These are phyloP conservation scores for Biscogniauxia sp. DNA, from an alignment of 2,329 filamentous ascomycete species.

Conservation along the genomic window DNA sequence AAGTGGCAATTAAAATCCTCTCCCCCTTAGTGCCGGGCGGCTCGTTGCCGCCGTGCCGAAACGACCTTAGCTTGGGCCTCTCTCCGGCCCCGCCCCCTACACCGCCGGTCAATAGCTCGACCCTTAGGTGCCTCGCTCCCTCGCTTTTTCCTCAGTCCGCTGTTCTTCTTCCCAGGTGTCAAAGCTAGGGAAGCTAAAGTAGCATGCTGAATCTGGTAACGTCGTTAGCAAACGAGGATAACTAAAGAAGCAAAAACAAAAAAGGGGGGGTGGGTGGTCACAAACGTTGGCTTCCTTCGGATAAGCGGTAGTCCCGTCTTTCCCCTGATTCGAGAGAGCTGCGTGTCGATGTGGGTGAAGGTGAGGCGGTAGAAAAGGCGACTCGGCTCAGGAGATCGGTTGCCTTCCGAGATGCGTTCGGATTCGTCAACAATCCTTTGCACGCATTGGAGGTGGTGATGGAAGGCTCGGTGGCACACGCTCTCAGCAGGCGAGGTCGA, in stretches of 20 bases:
- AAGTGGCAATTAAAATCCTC: background rate
- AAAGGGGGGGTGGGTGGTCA: slow-evolving; percentile 3
- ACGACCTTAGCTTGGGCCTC: background rate
- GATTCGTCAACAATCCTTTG: slow-evolving; percentile 48
- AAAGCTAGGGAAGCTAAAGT: slow-evolving; percentile 73
- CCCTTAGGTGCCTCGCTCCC: slow-evolving; percentile 16
- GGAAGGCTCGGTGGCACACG: slow-evolving; percentile 56
- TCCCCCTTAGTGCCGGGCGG: background rate
- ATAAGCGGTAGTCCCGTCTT: slow-evolving; percentile 17
- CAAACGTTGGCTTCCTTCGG: slow-evolving; percentile 27
- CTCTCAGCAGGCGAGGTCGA: slow-evolving; percentile 53
- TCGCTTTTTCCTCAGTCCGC: slow-evolving; percentile 38
- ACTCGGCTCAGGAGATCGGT: slow-evolving; percentile 55
- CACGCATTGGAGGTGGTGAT: slow-evolving; percentile 55
- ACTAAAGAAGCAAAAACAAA: background rate
- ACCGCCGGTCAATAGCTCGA: background rate
- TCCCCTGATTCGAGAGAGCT: slow-evolving; percentile 33
- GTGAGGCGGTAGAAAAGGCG: slow-evolving; percentile 46
- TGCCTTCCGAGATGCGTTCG: slow-evolving; percentile 49
- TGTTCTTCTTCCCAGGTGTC: slow-evolving; percentile 60
- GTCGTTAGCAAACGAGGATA: background rate
- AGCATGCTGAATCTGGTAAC: slow-evolving; percentile 48
- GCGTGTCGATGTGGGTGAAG: slow-evolving; percentile 36
- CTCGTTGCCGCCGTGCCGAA: background rate
- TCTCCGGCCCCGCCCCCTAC: background rate